These are phyloP conservation scores for Sabuloglossum arenarium DNA, from an alignment of 495 filamentous ascomycete species.

Conservation along the genomic window DNA sequence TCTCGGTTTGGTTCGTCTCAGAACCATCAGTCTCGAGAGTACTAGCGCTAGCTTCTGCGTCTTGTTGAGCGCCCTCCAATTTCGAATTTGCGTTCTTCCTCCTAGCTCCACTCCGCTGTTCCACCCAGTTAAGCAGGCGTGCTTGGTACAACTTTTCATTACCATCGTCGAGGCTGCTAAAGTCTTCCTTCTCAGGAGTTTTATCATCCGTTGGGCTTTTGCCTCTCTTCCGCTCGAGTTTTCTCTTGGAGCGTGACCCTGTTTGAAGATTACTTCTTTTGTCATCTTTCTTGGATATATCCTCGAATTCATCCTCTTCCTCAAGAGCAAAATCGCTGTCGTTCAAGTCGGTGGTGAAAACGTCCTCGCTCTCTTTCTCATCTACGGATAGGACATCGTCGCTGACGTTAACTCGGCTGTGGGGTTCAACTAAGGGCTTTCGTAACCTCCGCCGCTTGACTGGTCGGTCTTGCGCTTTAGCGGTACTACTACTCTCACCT, in stretches of 20 bases:
- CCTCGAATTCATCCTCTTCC: conserved; percentile 14
- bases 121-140: conserved; percentile 56
- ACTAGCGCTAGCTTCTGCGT: conserved; percentile 10
- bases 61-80: conserved; percentile 4
- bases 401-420: not conserved
- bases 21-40: conserved; percentile 6
- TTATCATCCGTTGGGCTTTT: conserved; percentile 15
- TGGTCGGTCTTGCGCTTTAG: conserved; percentile 21
- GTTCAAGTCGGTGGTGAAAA: conserved; percentile 11
- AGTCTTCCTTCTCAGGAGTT: conserved; percentile 38
- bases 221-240: conserved; percentile 22
- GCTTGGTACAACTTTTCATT: conserved; percentile 66
- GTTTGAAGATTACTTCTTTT: conserved; percentile 5
- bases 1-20: conserved; percentile 14
- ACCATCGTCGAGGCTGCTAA: conserved; percentile 72
- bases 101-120: conserved; percentile 44
- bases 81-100: conserved; percentile 14
- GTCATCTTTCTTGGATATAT: conserved; percentile 17
- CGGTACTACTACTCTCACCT: conserved; percentile 14
- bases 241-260: conserved; percentile 12
- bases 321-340: conserved; percentile 9
- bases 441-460: conserved; percentile 12
- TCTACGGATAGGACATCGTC: conserved; percentile 7
- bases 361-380: conserved; percentile 9
- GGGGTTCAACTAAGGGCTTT: not conserved